A percentile compares a stretch with the other conserved stretches of the same genome.
Evolutionary conservation across 768 basidiomycete species (phyloP).

Genomic region (Suillus alpinus): DNA sequence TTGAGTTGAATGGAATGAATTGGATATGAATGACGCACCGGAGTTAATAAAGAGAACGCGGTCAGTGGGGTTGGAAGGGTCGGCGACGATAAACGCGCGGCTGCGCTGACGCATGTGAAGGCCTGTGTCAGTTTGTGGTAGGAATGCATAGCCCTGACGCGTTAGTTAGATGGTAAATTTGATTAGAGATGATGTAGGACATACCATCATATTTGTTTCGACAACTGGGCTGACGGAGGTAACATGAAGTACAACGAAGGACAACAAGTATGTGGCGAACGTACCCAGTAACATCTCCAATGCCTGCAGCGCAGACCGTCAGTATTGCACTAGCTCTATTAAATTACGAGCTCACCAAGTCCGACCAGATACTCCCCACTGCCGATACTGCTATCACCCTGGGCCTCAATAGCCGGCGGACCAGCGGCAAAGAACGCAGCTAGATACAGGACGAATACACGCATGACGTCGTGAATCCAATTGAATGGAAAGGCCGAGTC

Average conservation of each 20-base stretch:
- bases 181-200: conserved; percentile 8
- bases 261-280: conserved; percentile 6
- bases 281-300: conserved; percentile 75
- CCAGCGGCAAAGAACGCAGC: conserved; percentile 41
- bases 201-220: conserved; percentile 82
- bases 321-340: not conserved
- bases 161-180: not conserved
- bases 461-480: conserved; percentile 37
- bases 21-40: conserved; percentile 33
- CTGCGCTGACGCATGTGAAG: conserved; percentile 78
- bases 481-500: conserved; percentile 13
- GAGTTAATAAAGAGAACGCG: conserved; percentile 75
- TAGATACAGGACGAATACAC: conserved; percentile 40
- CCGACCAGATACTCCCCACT: conserved; percentile 21
- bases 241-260: not conserved
- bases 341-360: conserved; percentile 11
- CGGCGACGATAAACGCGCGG: conserved; percentile 74
- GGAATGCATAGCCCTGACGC: conserved; percentile 61
- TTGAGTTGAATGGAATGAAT: not conserved
- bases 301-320: conserved; percentile 38
- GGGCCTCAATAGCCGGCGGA: conserved; percentile 20
- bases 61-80: conserved; percentile 50
- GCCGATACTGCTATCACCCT: not conserved
- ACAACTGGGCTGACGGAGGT: conserved; percentile 56
- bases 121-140: conserved; percentile 67